Conservation (phyloP, 2,329 filamentous ascomycete genomes). For the Colletotrichum godetiae region DNA sequence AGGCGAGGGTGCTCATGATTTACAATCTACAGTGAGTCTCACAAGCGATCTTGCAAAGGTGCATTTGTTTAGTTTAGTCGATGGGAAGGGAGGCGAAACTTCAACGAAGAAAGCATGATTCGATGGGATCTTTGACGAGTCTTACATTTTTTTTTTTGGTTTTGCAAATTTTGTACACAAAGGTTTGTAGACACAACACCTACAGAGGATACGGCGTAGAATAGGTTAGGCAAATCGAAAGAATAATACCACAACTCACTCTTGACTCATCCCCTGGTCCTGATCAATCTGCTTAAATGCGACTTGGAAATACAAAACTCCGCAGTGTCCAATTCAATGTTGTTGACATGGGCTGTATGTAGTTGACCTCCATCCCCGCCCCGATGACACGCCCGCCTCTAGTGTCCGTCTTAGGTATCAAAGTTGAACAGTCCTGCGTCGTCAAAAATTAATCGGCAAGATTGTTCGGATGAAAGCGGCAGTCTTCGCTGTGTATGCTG, state of each 20-base stretch:
- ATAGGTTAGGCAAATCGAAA: not conserved
- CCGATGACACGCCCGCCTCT: too few relatives aligned
- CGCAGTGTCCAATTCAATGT: not conserved
- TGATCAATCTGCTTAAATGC: not conserved
- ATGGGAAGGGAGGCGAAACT: not conserved
- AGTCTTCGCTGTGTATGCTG: constrained; percentile 43
- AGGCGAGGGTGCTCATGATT: not conserved
- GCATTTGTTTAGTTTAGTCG: not conserved
- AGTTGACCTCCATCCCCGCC: too few relatives aligned
- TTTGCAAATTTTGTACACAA: constrained; percentile 4
- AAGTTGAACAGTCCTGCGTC: not conserved
- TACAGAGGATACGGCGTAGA: constrained; percentile 6
- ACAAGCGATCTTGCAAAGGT: not conserved
- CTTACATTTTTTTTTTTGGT: not conserved
- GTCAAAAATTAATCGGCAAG: not conserved
- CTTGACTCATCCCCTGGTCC: not conserved
- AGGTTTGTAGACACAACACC: not conserved
- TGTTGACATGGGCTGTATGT: not conserved
- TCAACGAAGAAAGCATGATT: not conserved
- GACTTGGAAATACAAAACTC: not conserved
- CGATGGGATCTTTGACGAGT: not conserved
- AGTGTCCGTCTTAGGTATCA: too few relatives aligned
- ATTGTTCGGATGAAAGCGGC: constrained; percentile 45
- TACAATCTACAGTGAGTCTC: not conserved
- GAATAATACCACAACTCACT: not conserved